phyloP scores from a whole-genome alignment of 768 basidiomycete genomes.

The Amanita inopinata region DNA sequence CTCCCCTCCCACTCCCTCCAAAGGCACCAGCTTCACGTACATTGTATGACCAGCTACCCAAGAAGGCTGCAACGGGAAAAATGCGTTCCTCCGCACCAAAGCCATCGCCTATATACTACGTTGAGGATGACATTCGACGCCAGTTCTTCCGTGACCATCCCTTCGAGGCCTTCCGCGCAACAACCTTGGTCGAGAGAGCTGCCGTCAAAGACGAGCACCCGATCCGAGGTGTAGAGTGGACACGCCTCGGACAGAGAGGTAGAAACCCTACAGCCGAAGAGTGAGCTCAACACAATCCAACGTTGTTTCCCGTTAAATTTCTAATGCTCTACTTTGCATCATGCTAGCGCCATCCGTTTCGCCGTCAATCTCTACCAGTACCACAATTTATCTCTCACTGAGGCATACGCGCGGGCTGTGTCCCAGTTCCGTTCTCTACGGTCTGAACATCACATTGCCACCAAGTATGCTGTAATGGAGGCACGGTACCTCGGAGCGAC shows the following conservation, averaged over 20 bases:
- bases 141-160: conserved; percentile 96
- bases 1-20: conserved; percentile 80
- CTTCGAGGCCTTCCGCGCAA: conserved; percentile 85
- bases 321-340: conserved; percentile 11
- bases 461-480: conserved; percentile 68
- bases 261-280: conserved; percentile 84
- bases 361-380: conserved; percentile 66
- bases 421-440: conserved; percentile 85
- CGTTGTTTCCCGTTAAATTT: neutral
- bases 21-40: conserved; percentile 55
- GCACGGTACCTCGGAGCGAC: conserved; percentile 65
- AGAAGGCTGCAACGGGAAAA: conserved; percentile 18
- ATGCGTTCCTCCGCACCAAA: conserved; percentile 29
- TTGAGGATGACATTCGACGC: conserved; percentile 78
- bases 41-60: conserved; percentile 37
- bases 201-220: conserved; percentile 46
- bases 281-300: too few relatives aligned
- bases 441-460: conserved; percentile 73
- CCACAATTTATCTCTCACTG: conserved; percentile 54
- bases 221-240: conserved; percentile 60
- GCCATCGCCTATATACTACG: conserved; percentile 58
- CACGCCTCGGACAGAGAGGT: conserved; percentile 68
- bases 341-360: conserved; percentile 64
- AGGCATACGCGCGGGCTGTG: conserved; percentile 74
- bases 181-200: conserved; percentile 64